Base-by-base conservation (phyloP, 2,329 filamentous ascomycete species). In the Nigrospora osmanthi region DNA sequence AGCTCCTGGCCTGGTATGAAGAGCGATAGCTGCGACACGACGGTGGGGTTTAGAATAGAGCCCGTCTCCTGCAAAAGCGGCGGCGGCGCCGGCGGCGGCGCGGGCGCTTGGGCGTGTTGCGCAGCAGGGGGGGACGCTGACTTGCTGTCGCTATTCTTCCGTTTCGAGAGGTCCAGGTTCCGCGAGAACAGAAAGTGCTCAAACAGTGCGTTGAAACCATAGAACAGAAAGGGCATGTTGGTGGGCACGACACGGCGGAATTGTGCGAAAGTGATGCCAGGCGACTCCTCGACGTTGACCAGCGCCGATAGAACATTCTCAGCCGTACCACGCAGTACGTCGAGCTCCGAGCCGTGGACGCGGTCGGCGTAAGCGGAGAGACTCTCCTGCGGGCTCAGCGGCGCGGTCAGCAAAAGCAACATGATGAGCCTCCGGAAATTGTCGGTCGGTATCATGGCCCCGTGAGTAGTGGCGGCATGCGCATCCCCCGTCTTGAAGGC, bases 161-260 rank as follows among this genome's bases (percentile, higher is more conserved):
- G 69, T 56, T 75, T 80, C 3, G 76, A 78, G 43, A 87, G 75
- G 52, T 87, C 80, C 17, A 88, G 68, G 51, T 83, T 82, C 54
- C 82, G 84, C 23, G 82, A 84, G 54, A 88, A 89, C 23, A 89
- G 71, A 52, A 89, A 88, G 57, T 83, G 81, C 52, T 87, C 83
- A 58, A 88, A 89, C 1, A 89, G 65, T 1, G 80, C 73, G 49
- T 77, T 80, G 50, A 89, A 75, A 0, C 83, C 81, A 43, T 75
- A 68, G 57, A 89, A 87, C 1, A 89, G 63, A 54, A 79, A 80
- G 1, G 84, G 83, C 43, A 84, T 72, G 38, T 76, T 76, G 31
- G 71, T 65, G 11, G 79, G 75, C 44, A 86, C 67, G 31, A 83
- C 71, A 6, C 67, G 65, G 57, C 76, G 73, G 64, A 86, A 87